Base-by-base conservation (phyloP, 352 stramenopile species). In the Phytophthora agathidicida region DNA sequence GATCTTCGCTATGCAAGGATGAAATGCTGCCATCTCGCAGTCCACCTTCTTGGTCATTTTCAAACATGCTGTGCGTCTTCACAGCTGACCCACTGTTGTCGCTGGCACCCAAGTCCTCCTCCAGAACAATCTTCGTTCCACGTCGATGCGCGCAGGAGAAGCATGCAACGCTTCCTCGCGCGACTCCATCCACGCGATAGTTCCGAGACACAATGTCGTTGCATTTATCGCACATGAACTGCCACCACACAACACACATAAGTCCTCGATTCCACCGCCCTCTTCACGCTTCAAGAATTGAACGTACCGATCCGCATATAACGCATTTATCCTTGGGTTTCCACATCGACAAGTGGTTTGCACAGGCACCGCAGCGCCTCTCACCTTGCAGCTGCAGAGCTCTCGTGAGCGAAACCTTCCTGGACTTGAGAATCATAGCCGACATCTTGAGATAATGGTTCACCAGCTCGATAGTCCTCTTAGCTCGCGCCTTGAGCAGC, bases 161-260 rank as follows among this genome's bases (percentile, higher is more conserved):
- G 55, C 81, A 91, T 23, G 69, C 73, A 23, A 80, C 38, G 30
- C 75, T 66, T 27, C 68, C 59, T 23, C 41, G 58, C 7, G 52
- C 42, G 7, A 86, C 41, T 24, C 66, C 62, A 13, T 83, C 66
- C 23, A 89, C 66, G 9, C 68, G 67, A 43, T 87, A 89, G 59
- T 88, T 88, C 41, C 78, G 71, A 14, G 60, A 56, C 7, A 89
- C 75, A 22, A 91, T 88, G 37, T 76, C 64, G 24, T 46, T 65
- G 60, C 81, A 91, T 39, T 83, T 88, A 55, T 86, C 79, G 65
- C 81, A 91, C 60, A 91, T 71, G 51, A 80, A 88, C 81, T 91
- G 52, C 26, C 70, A 8, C 33, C 53, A 55, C 10, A 35, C 13
- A 33, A 14, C 31, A 63, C n/a, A 48, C 8, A 16, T 60, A 5